Evolutionary conservation across 1,284 basidiomycete genomes (phyloP).

Genomic region (Stereum hirsutum): DNA sequence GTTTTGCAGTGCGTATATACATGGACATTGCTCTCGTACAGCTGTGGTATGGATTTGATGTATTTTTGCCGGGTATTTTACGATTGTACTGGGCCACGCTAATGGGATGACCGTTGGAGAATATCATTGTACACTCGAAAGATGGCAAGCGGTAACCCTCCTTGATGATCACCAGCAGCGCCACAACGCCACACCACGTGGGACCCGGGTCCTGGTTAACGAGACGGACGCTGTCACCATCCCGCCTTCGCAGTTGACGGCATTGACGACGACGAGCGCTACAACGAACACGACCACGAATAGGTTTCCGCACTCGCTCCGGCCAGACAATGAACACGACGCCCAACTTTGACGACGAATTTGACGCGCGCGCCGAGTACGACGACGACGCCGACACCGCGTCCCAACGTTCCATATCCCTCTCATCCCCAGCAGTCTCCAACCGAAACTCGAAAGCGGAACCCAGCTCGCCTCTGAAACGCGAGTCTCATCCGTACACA

Average conservation of each 20-base stretch:
- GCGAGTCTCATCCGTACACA: slow-evolving; percentile 34
- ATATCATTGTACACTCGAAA: no score
- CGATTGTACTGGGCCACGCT: no score
- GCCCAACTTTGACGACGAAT: background rate
- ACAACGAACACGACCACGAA: slow-evolving; percentile 1
- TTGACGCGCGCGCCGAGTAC: slow-evolving; percentile 3
- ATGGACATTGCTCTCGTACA: no score
- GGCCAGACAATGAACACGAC: background rate
- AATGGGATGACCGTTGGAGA: no score
- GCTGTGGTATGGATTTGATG: no score
- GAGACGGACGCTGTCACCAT: background rate
- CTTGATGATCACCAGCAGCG: no score
- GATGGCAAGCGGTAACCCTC: no score
- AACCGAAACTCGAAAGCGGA: slow-evolving; percentile 27
- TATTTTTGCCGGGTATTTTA: no score
- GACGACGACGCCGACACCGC: slow-evolving; percentile 58
- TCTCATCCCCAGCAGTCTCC: slow-evolving; percentile 51
- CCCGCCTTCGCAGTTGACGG: background rate
- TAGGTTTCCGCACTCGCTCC: no score
- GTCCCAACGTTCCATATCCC: slow-evolving; percentile 68
- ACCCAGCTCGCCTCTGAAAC: slow-evolving; percentile 22
- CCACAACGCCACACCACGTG: no score
- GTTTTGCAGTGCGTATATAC: no score
- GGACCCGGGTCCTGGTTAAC: no score
- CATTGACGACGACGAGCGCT: slow-evolving; percentile 2